Evolutionary conservation across 768 basidiomycete genomes (phyloP), one percentile per base, ranked within the genome.

Genomic region (Phaeotremella skinneri): DNA sequence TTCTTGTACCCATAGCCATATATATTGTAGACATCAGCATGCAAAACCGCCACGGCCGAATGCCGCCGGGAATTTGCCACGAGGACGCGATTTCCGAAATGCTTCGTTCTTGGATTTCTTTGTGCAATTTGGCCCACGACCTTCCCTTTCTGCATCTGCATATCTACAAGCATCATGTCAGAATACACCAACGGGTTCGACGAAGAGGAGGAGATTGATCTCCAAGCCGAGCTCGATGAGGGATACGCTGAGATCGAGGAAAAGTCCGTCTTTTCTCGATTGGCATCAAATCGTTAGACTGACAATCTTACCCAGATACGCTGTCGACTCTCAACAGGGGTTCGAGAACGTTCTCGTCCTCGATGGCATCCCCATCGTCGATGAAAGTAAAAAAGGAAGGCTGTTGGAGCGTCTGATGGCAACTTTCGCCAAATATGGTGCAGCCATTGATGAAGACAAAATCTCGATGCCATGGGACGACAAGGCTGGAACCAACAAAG

Each of bases 341-440:
- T 84, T 97, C 70, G 96, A 98, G 81, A 90, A 89, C 73, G 85
- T 90, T 56, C 78, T 99, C 53, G 88, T 98, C 52, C 85, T 98
- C 58, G 96, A 98, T 76, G 91, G 91, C 50, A 82, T 93, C 21
- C 96, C 93, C 9, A 76, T 90, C 57, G 90, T 97, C 75, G 91
- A 96, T 73, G 85, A 84, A 68, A 83, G 84, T 52, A 92, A 91
- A 78, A 82, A 86, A 34, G 89, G 90, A 49, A 89, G 83, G 78
- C 83, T 99, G 17, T 72, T 96, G 20, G 79, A 85, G 32, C 90
- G 88, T 75, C 82, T 98, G 30, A 80, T 84, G 56, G 91, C 91
- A 75, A 86, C 90, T 64, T 94, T 97, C 74, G 81, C 82, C 13
- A 85, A 85, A 69, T 90, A 87, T 73, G 91, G 92, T 27, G 83